Base-by-base conservation (phyloP, 495 filamentous ascomycete species). In the Cercophora samala region DNA sequence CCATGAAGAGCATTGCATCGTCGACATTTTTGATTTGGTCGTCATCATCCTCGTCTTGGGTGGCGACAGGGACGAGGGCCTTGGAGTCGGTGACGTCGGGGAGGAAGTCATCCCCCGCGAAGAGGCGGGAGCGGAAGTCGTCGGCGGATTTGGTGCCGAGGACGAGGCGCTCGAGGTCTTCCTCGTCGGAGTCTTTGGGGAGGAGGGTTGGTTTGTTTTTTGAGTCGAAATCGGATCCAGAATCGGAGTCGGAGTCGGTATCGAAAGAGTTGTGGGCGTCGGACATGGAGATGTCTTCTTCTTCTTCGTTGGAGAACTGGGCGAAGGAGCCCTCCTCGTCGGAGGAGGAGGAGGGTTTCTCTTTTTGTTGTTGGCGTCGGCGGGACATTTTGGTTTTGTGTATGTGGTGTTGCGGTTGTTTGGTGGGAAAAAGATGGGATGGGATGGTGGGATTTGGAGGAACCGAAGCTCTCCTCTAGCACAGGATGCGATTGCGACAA, bases 101-200 rank as follows among this genome's bases (percentile, higher is more conserved):
- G 26, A 72, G 67, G 0, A 70, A 72, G 24, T 78, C 75, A 61
- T 77, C 72, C 5, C 37, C 37, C 68, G 78, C 76, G 65, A 88
- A 88, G 69, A 97, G 80, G 59, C 87, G 88, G 54, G 86, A 84
- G 58, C 86, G 85, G 75, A 97, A 97, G 37, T 46, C 37, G 37
- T 46, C 37, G 26, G 88, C 91, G n/a, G 84, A 84, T 55, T 89
- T 84, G 72, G 95, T 90, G 29, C 94, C 94, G 60, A 98, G 90
- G 2, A 98, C 89, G 66, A 96, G 82, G 66, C 86, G 84, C 79
- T 97, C 93, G 18, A 98, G 85, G 75, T 92, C 92, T 71, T 86
- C 84, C 74, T 98, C 94, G 37, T 88, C 86, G 62, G 84, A 87
- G 70, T 96, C 92, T 75, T 93, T 94, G 55, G 89, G 88, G 18